Evolutionary conservation across 352 stramenopile species (phyloP), one percentile per base, ranked within the genome.

Genomic region (Lagenidium sp.): DNA sequence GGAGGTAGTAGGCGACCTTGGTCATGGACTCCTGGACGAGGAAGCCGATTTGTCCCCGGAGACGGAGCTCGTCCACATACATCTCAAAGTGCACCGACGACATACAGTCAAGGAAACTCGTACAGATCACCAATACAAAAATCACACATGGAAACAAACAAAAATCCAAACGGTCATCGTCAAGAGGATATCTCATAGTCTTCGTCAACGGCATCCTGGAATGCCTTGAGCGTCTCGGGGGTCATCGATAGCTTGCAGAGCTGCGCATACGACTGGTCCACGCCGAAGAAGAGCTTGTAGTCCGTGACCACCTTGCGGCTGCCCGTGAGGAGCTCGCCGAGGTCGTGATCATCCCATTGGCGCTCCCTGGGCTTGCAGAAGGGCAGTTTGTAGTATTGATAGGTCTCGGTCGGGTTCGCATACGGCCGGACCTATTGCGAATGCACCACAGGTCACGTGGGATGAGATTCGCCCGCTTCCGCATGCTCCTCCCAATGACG

Each of bases 401-500:
- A 99, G 40, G 95, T 99, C 63, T 99, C 95, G 3, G 88, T 97
- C 18, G 94, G 95, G 68, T 99, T 99, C 37, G 96, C 97, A 50
- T 97, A 98, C 25, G 96, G 95, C 15, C 93, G 94, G 37, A 83
- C 63, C 65, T 82, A 36, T 26, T 32, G 20, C 16, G 15, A 15
- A 32, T 32, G 21, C n/a, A 34, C n/a, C 13, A 21, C 10, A 26
- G 16, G 36, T 5, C 41, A 20, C 22, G 20, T 10, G n/a, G n/a
- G n/a, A n/a, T n/a, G n/a, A n/a, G n/a, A n/a, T n/a, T 13, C 28
- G 28, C 28, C 28, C 12, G 35, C 7, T 15, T 11, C 18, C 15
- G 29, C 25, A 34, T 16, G 28, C 21, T 26, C 20, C 6, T 11
- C 29, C 10, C 16, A 20, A 7, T 21, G 0, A 55, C 69, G 30